Conservation (phyloP, 108 stramenopile genomes). For the Skeletonema grethae region DNA sequence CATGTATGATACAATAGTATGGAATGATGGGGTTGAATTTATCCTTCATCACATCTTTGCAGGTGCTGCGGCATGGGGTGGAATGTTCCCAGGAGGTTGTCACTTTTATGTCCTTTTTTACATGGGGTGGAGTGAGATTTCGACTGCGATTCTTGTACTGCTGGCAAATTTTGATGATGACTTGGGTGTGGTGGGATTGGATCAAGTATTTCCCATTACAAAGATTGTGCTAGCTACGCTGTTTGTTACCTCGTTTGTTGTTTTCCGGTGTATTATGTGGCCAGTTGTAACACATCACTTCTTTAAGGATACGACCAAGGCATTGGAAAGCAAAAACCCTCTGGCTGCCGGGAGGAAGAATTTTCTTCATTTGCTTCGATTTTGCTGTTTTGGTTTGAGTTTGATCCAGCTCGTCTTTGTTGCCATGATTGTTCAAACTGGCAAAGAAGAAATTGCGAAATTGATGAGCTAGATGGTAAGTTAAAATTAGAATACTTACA, state of each 20-base stretch:
- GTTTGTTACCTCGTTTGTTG: slow-evolving; percentile 77
- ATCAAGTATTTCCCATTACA: slow-evolving; percentile 67
- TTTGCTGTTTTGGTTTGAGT: slow-evolving; percentile 55
- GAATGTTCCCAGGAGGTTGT: slow-evolving; percentile 60
- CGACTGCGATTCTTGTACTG: slow-evolving; percentile 73
- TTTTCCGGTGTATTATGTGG: slow-evolving; percentile 80
- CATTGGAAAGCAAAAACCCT: slow-evolving; percentile 47
- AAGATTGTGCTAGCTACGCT: slow-evolving; percentile 64
- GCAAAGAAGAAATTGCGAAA: slow-evolving; percentile 64
- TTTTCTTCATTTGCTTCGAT: slow-evolving; percentile 55
- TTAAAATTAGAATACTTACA: neutral
- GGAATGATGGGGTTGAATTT: slow-evolving; percentile 85
- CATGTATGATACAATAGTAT: slow-evolving; percentile 74
- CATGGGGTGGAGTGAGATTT: slow-evolving; percentile 81
- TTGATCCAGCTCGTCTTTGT: slow-evolving; percentile 78
- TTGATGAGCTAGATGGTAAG: slow-evolving; percentile 12
- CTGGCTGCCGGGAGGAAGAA: slow-evolving; percentile 46
- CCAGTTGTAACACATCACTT: slow-evolving; percentile 71
- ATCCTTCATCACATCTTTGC: slow-evolving; percentile 78
- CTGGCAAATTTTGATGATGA: slow-evolving; percentile 86
- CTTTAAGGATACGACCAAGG: slow-evolving; percentile 56
- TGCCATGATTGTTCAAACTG: slow-evolving; percentile 67
- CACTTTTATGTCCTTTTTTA: slow-evolving; percentile 81
- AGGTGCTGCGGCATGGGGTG: slow-evolving; percentile 72
- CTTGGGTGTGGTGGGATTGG: slow-evolving; percentile 77